Percentiles rank a stretch among this genome's conserved stretches.
These are phyloP conservation scores for Achaetomiella virescens DNA, from an alignment of 495 filamentous ascomycete genomes.

Conservation along the genomic window DNA sequence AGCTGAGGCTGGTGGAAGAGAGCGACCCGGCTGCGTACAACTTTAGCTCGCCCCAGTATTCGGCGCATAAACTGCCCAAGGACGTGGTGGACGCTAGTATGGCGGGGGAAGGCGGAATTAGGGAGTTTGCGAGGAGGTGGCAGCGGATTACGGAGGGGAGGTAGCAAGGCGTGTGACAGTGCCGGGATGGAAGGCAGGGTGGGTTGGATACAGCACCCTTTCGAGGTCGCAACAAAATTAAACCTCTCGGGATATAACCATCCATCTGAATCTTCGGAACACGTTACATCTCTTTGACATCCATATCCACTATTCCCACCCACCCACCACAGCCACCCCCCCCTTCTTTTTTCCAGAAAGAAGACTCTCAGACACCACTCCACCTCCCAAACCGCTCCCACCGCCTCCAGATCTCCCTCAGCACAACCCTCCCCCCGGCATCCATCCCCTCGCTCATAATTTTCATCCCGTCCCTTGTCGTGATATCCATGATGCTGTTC, in stretches of 20 bases:
- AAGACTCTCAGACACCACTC: conserved; percentile 50
- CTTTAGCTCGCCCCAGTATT: conserved; percentile 81
- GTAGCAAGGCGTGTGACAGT: background rate
- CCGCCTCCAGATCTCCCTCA: conserved; percentile 65
- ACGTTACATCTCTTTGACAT: too few relatives aligned
- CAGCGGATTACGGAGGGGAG: conserved; percentile 52
- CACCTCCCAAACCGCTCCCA: conserved; percentile 66
- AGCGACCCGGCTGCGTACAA: conserved; percentile 83
- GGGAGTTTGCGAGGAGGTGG: conserved; percentile 85
- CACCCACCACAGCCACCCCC: background rate
- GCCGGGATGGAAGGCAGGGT: too few relatives aligned
- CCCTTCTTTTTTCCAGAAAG: background rate
- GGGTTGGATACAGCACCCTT: too few relatives aligned
- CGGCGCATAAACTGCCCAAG: conserved; percentile 88
- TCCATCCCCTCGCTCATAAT: conserved; percentile 66
- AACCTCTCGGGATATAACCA: too few relatives aligned
- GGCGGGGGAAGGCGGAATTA: conserved; percentile 65
- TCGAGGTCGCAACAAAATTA: too few relatives aligned
- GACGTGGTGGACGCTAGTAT: conserved; percentile 90
- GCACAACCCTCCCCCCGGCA: conserved; percentile 59
- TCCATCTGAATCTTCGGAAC: too few relatives aligned
- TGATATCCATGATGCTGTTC: conserved; percentile 64
- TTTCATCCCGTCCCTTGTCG: conserved; percentile 55
- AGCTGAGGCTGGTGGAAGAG: conserved; percentile 73
- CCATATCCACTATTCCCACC: background rate